Conservation (phyloP, 2,329 filamentous ascomycete species). For the Pyricularia sp. region DNA sequence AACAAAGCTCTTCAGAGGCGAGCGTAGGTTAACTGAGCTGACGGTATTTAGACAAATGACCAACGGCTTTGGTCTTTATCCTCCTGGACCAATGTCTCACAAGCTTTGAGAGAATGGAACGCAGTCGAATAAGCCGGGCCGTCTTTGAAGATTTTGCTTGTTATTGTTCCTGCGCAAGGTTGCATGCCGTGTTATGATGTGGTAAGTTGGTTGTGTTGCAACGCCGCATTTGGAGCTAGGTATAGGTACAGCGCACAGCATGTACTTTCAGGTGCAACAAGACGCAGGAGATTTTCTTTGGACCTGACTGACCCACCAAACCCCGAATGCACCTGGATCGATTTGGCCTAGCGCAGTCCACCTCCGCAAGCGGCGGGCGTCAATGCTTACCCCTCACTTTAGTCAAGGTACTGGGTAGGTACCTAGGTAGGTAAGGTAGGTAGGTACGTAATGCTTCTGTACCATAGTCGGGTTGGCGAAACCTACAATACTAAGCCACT, state of each 20-base stretch:
- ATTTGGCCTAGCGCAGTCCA: not conserved
- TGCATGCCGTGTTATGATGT: not conserved
- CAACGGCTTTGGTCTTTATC: not conserved
- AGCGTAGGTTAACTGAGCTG: not conserved
- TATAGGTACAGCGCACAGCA: too few species aligned
- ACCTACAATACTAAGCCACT: not conserved
- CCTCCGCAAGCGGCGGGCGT: not conserved
- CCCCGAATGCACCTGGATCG: not conserved
- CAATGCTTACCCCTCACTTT: not conserved
- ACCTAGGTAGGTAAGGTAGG: too few species aligned
- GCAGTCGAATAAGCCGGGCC: not conserved
- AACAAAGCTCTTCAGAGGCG: not conserved
- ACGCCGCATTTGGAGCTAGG: not conserved
- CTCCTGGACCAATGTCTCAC: not conserved
- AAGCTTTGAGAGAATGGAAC: not conserved
- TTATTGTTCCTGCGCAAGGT: not conserved
- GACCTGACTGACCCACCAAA: not conserved
- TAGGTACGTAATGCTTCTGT: too few species aligned
- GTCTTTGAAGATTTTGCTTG: not conserved
- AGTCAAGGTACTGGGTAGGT: not conserved
- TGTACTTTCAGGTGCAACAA: not conserved
- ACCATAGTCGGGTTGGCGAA: too few species aligned
- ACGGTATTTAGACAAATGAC: not conserved
- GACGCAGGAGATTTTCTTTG: not conserved
- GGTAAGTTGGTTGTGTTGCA: not conserved